A percentile compares a stretch with the other conserved stretches of the same genome.
Conservation (phyloP, 176 grass and related monocot genomes). For the Carex cristatella region DNA sequence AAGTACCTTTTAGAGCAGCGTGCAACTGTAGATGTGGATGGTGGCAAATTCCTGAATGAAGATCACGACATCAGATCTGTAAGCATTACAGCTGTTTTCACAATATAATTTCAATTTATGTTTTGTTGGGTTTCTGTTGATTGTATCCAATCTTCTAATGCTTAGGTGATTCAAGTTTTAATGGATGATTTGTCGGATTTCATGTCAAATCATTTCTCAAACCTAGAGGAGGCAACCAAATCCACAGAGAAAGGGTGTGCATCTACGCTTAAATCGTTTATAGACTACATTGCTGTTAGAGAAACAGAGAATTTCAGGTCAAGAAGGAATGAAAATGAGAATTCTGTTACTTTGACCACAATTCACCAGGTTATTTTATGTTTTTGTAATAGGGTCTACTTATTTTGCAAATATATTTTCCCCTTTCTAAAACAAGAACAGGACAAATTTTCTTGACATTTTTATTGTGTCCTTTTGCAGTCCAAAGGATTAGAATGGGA, state of each 20-base stretch:
- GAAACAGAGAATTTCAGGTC: slow-evolving; percentile 85
- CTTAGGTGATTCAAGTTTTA: slow-evolving; percentile 82
- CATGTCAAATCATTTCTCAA: slow-evolving; percentile 77
- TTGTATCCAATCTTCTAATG: slow-evolving; percentile 3
- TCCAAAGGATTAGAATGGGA: slow-evolving; percentile 99
- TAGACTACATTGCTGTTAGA: slow-evolving; percentile 77
- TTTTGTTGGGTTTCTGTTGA: not conserved
- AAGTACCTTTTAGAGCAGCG: slow-evolving; percentile 88
- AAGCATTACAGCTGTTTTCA: slow-evolving; percentile 23
- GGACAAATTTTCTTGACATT: not conserved
- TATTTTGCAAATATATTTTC: slow-evolving; percentile 2
- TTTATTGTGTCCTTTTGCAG: slow-evolving; percentile 43
- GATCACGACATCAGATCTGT: slow-evolving; percentile 93
- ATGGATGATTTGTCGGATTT: slow-evolving; percentile 97
- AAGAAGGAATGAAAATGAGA: slow-evolving; percentile 73
- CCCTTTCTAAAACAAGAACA: slow-evolving; percentile 1
- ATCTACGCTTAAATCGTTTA: slow-evolving; percentile 59
- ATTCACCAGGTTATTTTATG: slow-evolving; percentile 76
- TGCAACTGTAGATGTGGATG: slow-evolving; percentile 68
- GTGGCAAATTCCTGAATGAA: slow-evolving; percentile 89
- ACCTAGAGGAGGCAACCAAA: slow-evolving; percentile 40
- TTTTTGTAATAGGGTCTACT: slow-evolving; percentile 9
- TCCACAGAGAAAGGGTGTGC: slow-evolving; percentile 58
- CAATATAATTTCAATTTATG: not conserved
- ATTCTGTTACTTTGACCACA: slow-evolving; percentile 85